phyloP scores from a whole-genome alignment of 1,284 basidiomycete species.

The Termitomyces sp. region DNA sequence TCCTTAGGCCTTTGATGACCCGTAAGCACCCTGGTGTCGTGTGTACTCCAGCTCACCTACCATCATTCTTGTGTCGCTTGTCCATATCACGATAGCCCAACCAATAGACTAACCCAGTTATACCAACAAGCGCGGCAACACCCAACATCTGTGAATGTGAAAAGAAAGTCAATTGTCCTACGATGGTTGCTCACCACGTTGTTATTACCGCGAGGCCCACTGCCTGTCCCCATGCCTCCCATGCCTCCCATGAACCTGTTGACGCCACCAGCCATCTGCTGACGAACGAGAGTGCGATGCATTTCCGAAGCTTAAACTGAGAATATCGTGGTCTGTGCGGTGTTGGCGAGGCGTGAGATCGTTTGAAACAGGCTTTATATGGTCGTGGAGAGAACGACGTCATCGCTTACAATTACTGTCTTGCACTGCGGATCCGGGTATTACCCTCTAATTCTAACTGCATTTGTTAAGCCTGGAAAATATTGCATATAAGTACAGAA shows the following conservation, averaged over 20 bases:
- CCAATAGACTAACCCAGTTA: constrained; percentile 18
- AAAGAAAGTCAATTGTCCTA: background rate
- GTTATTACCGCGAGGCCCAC: constrained; percentile 15
- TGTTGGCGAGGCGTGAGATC: constrained; percentile 1
- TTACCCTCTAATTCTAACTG: background rate
- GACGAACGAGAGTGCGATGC: constrained; percentile 14
- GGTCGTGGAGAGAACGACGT: constrained; percentile 7
- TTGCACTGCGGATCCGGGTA: background rate
- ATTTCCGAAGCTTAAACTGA: constrained; percentile 1
- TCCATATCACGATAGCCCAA: constrained; percentile 20
- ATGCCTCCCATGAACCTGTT: constrained; percentile 17
- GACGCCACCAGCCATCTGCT: constrained; percentile 12
- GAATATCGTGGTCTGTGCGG: background rate
- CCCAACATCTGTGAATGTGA: constrained; percentile 15
- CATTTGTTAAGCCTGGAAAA: background rate
- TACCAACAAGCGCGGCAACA: constrained; percentile 14
- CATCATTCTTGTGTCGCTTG: constrained; percentile 19
- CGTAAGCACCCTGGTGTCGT: constrained; percentile 6
- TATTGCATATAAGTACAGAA: background rate
- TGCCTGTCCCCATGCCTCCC: constrained; percentile 10
- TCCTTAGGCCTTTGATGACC: constrained; percentile 12
- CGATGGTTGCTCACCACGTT: constrained; percentile 9
- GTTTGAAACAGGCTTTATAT: constrained; percentile 13
- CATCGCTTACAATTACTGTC: constrained; percentile 9
- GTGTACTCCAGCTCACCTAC: constrained; percentile 13